Percentiles rank a stretch among this genome's conserved stretches.
These are phyloP conservation scores for Candida dendrica DNA, from an alignment of 805 yeast species.

Conservation along the genomic window DNA sequence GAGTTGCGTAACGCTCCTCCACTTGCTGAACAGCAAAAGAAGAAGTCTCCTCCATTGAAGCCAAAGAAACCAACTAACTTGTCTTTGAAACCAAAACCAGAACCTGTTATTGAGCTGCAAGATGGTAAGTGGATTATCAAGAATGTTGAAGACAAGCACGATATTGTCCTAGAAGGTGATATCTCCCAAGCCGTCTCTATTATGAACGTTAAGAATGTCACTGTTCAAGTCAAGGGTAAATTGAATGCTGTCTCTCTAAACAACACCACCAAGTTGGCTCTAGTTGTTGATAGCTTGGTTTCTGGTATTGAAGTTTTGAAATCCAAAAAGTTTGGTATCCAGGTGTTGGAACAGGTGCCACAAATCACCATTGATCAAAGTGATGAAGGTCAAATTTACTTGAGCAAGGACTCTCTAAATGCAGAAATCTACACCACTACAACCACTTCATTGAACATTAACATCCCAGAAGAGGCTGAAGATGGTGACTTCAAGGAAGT, in stretches of 20 bases:
- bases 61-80: conserved; percentile 78
- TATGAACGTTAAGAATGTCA: conserved; percentile 67
- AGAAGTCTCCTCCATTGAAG: conserved; percentile 56
- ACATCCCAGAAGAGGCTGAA: conserved; percentile 65
- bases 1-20: conserved; percentile 44
- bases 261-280: conserved; percentile 62
- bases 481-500: conserved; percentile 71
- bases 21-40: conserved; percentile 12
- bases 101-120: conserved; percentile 64
- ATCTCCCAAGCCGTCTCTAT: conserved; percentile 86
- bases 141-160: conserved; percentile 59
- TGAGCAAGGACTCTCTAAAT: conserved; percentile 62
- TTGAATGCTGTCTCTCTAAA: conserved; percentile 81
- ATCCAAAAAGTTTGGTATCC: conserved; percentile 74
- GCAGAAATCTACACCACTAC: conserved; percentile 80
- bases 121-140: conserved; percentile 90
- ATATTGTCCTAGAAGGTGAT: conserved; percentile 66
- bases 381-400: conserved; percentile 77
- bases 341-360: conserved; percentile 76
- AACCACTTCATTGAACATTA: conserved; percentile 79
- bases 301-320: conserved; percentile 87
- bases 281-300: conserved; percentile 78
- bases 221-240: conserved; percentile 84
- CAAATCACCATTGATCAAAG: conserved; percentile 83
- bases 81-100: conserved; percentile 41